Evolutionary conservation across 805 yeast genomes (phyloP).

Genomic region (Wickerhamiella kurtzmanii): DNA sequence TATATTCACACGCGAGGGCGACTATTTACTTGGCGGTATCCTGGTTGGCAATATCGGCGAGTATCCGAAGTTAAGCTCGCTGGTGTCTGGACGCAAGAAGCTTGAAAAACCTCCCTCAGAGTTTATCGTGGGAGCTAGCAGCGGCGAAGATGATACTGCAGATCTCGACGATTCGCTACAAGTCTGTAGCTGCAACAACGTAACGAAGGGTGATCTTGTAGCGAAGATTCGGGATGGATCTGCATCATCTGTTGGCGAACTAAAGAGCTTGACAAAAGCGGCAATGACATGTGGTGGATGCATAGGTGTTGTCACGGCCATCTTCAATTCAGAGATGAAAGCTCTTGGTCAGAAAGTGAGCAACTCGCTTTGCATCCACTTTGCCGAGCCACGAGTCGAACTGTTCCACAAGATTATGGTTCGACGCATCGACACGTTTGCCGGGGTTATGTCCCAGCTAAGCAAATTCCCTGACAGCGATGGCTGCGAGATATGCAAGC

Average conservation of each 20-base stretch:
- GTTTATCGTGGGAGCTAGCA: conserved; percentile 21
- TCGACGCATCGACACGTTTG: conserved; percentile 22
- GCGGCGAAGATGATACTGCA: conserved; percentile 24
- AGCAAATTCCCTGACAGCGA: conserved; percentile 22
- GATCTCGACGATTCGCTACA: conserved; percentile 27
- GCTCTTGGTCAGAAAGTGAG: conserved; percentile 26
- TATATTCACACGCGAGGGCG: conserved; percentile 27
- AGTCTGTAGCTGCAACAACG: conserved; percentile 29
- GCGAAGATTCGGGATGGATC: conserved; percentile 23
- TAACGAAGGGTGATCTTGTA: conserved; percentile 25
- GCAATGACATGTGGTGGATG: conserved; percentile 32
- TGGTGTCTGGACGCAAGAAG: conserved; percentile 23
- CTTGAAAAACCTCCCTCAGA: conserved; percentile 25
- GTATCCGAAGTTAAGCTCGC: conserved; percentile 25
- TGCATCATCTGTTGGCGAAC: conserved; percentile 24
- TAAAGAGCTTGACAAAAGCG: conserved; percentile 28
- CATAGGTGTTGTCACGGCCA: conserved; percentile 27
- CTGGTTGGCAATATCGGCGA: conserved; percentile 27
- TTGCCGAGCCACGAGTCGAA: conserved; percentile 27
- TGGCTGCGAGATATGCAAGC: conserved; percentile 30
- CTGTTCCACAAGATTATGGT: conserved; percentile 28
- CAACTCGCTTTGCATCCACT: conserved; percentile 26
- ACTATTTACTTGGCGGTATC: conserved; percentile 28
- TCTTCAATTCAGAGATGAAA: conserved; percentile 28
- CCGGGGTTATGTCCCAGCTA: conserved; percentile 23